These are phyloP conservation scores for Irineochytrium annulatum DNA, from an alignment of 192 early-diverging fungal species.

Conservation along the genomic window DNA sequence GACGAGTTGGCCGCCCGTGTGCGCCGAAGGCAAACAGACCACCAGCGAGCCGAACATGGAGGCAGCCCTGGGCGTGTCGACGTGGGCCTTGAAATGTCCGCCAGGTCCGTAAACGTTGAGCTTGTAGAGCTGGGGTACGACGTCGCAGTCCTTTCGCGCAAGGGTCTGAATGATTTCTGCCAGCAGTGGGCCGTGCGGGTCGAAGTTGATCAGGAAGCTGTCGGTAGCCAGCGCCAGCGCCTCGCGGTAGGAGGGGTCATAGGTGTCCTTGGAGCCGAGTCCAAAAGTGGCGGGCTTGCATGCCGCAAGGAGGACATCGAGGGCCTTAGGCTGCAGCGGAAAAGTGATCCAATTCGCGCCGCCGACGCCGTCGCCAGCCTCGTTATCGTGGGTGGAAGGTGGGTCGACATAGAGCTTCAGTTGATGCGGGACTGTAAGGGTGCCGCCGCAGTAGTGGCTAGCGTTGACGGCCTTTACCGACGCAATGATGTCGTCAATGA, in stretches of 20 bases:
- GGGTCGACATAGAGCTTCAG: too few relatives aligned
- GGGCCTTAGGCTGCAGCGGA: too few relatives aligned
- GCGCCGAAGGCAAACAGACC: slow-evolving; percentile 11
- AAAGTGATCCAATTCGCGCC: too few relatives aligned
- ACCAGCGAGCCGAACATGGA: slow-evolving; percentile 22
- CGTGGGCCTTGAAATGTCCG: slow-evolving; percentile 21
- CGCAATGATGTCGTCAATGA: too few relatives aligned
- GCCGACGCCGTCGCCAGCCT: too few relatives aligned
- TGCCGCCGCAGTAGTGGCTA: too few relatives aligned
- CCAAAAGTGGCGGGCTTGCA: slow-evolving; percentile 6
- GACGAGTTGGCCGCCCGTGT: not conserved
- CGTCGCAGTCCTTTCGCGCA: not conserved
- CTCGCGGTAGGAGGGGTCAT: slow-evolving; percentile 3
- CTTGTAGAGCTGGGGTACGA: slow-evolving; percentile 11
- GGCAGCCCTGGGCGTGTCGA: slow-evolving; percentile 12
- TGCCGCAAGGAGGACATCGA: not conserved
- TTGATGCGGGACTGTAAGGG: too few relatives aligned
- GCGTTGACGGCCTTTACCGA: too few relatives aligned
- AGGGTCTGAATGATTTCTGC: not conserved
- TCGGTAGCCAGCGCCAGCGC: not conserved
- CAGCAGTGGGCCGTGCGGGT: not conserved
- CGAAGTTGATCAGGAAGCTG: not conserved
- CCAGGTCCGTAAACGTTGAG: slow-evolving; percentile 15
- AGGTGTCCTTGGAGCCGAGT: not conserved
- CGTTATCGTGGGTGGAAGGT: too few relatives aligned